Percentiles rank a stretch among this genome's conserved stretches.
These are phyloP conservation scores for Phytopythium kandeliae DNA, from an alignment of 352 stramenopile species.

Conservation along the genomic window DNA sequence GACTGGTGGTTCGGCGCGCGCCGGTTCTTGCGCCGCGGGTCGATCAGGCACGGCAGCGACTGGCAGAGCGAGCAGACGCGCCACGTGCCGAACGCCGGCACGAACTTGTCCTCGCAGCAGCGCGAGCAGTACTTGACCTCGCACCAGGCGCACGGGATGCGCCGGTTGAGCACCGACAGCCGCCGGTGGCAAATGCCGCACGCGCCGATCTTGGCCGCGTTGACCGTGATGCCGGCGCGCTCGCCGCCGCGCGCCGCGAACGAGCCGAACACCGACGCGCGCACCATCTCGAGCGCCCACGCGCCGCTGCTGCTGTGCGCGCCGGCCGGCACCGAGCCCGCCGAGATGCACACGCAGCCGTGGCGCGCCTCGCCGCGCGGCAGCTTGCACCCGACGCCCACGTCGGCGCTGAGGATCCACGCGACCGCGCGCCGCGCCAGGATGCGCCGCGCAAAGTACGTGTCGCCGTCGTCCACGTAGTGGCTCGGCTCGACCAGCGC, in stretches of 20 bases:
- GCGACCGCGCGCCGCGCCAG: constrained; percentile 57
- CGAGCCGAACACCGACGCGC: constrained; percentile 79
- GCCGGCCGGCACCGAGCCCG: constrained; percentile 60
- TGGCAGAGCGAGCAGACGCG: constrained; percentile 78
- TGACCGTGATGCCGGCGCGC: constrained; percentile 62
- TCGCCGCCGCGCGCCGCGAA: constrained; percentile 70
- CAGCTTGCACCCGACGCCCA: constrained; percentile 72
- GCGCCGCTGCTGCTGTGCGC: constrained; percentile 65
- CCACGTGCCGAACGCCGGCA: constrained; percentile 70
- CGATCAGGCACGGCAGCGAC: constrained; percentile 72
- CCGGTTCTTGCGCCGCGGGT: constrained; percentile 68
- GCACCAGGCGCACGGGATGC: constrained; percentile 79
- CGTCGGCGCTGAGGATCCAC: constrained; percentile 74
- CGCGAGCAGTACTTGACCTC: constrained; percentile 83
- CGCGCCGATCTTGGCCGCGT: constrained; percentile 60
- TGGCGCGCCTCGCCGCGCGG: constrained; percentile 59
- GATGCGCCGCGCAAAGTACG: constrained; percentile 72
- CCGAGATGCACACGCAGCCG: constrained; percentile 77
- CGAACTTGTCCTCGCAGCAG: constrained; percentile 84
- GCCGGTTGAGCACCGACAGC: constrained; percentile 68
- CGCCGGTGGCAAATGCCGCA: constrained; percentile 84
- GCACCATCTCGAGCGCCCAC: constrained; percentile 79
- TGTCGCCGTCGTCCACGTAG: constrained; percentile 66
- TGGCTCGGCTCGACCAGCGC: constrained; percentile 79
- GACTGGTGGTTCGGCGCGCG: constrained; percentile 60